Percentiles rank a stretch among this genome's conserved stretches.
These are phyloP conservation scores for Scheffersomyces lignicola DNA, from an alignment of 1,139 yeast genomes.

Conservation along the genomic window DNA sequence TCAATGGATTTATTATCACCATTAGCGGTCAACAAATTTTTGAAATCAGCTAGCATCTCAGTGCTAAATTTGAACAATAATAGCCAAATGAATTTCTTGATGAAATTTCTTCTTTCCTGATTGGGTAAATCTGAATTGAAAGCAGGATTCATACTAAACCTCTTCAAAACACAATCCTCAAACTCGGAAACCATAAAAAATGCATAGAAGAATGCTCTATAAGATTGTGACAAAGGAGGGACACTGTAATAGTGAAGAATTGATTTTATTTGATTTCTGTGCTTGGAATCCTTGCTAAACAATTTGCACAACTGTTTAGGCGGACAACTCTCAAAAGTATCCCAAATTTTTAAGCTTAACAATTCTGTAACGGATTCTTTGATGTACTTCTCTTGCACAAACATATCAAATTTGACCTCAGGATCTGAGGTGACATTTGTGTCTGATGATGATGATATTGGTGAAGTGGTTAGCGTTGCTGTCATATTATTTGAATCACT, in stretches of 20 bases:
- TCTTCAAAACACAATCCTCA: conserved; percentile 15
- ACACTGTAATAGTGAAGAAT: conserved; percentile 14
- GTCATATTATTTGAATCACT: too few relatives aligned
- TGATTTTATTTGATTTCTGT: conserved; percentile 5
- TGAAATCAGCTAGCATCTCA: conserved; percentile 15
- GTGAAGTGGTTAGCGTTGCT: too few relatives aligned
- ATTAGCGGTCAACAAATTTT: background rate
- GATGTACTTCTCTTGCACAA: conserved; percentile 1
- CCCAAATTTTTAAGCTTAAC: background rate
- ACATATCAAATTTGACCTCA: background rate
- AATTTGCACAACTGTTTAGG: background rate
- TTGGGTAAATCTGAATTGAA: conserved; percentile 23
- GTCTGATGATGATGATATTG: too few relatives aligned
- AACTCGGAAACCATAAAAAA: conserved; percentile 27
- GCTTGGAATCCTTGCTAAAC: background rate
- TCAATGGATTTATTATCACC: conserved; percentile 7
- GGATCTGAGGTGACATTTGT: too few relatives aligned
- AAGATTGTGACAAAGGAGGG: conserved; percentile 12
- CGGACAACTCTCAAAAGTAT: background rate
- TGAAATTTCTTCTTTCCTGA: conserved; percentile 9
- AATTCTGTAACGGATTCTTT: background rate
- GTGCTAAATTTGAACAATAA: conserved; percentile 20
- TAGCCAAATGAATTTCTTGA: conserved; percentile 22
- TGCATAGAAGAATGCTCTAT: conserved; percentile 21
- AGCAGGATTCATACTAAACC: conserved; percentile 22